Evolutionary conservation across 2,329 filamentous ascomycete genomes (phyloP), one percentile per base, ranked within the genome.

Genomic region (Orbilia quercus): DNA sequence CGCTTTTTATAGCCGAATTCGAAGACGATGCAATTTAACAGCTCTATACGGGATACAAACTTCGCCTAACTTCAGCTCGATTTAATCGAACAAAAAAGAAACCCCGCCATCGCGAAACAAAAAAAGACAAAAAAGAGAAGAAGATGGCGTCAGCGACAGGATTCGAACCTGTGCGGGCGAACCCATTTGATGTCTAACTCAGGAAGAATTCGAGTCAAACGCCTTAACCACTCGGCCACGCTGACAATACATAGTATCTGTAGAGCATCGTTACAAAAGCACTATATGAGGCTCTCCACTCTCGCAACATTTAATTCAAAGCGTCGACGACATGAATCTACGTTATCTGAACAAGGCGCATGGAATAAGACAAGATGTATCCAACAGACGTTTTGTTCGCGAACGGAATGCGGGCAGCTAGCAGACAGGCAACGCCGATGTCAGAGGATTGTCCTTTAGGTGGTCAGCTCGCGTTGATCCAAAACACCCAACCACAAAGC

Each of bases 131-230:
- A 72, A 71, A 64, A 71, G 48, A 58, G 25, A 18, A 63, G 1
- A 12, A 63, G n/a, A 72, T 72, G 59, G 45, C 67, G 67, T 72
- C 67, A 72, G 67, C 67, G 67, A 72, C 67, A 72, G 67, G 67
- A 72, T 72, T 72, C 67, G 67, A 72, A 72, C 67, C 67, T 72
- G 67, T 72, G 67, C 67, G 67, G 67, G 67, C 67, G 67, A 64
- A 72, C 67, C 67, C 67, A 72, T 72, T 72, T 72, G 67, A 72
- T 72, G 57, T 72, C 67, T 58, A 72, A 72, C 51, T 72, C 67
- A 65, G 58, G 59, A 45, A 55, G 59, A 72, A 72, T 72, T 72
- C 67, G 67, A 72, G 67, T 72, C 67, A 72, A 72, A 72, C 67
- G 67, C 67, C 67, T 72, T 72, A 72, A 72, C 67, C 67, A 72